Evolutionary conservation across 78 protist genomes (phyloP).

Genomic region (Dictyostelium discoideum): DNA sequence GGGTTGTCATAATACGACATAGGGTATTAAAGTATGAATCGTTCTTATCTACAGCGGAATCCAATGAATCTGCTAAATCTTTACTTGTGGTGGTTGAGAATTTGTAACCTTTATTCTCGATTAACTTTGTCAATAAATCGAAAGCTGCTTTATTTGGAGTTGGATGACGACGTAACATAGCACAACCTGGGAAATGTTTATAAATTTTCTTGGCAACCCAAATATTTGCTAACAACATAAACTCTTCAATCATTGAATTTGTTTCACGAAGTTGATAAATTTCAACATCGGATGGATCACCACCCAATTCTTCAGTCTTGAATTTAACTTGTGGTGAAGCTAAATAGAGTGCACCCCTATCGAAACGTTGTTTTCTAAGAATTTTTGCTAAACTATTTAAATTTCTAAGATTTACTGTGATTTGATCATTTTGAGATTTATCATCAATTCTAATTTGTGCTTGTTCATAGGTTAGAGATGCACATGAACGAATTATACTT

Average conservation of each 20-base stretch:
- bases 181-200: slow-evolving; percentile 82
- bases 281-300: slow-evolving; percentile 90
- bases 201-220: slow-evolving; percentile 90
- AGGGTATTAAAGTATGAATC: slow-evolving; percentile 89
- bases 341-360: slow-evolving; percentile 90
- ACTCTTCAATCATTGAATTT: slow-evolving; percentile 95
- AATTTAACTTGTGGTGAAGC: slow-evolving; percentile 95
- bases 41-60: background rate
- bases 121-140: slow-evolving; percentile 43
- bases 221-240: slow-evolving; percentile 97
- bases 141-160: slow-evolving; percentile 65
- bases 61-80: slow-evolving; percentile 84
- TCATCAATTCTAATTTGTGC: slow-evolving; percentile 89
- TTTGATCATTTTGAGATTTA: background rate
- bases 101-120: slow-evolving; percentile 72
- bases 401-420: slow-evolving; percentile 12
- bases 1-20: slow-evolving; percentile 91
- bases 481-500: slow-evolving; percentile 92
- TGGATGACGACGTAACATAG: slow-evolving; percentile 91
- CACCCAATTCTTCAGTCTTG: slow-evolving; percentile 83
- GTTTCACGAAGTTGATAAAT: slow-evolving; percentile 70
- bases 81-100: slow-evolving; percentile 48
- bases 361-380: slow-evolving; percentile 48
- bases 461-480: slow-evolving; percentile 91
- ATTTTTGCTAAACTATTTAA: slow-evolving; percentile 33